Evolutionary conservation across 2,329 filamentous ascomycete genomes (phyloP).

Genomic region (Fusarium bulbicola): DNA sequence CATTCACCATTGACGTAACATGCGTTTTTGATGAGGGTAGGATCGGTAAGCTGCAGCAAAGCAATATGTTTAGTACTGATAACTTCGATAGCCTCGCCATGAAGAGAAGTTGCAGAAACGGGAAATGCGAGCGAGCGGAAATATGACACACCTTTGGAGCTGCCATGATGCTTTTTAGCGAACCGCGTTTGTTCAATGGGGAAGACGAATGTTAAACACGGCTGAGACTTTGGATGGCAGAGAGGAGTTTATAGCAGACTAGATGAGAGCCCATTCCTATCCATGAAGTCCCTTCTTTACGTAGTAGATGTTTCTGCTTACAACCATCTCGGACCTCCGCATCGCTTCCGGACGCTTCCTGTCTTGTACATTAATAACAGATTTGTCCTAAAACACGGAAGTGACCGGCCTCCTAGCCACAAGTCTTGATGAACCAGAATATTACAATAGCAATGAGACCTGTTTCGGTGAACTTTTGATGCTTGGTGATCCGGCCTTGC

Average conservation of each 20-base stretch:
- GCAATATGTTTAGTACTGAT: slow-evolving; percentile 25
- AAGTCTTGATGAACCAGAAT: not conserved
- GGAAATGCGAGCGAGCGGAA: slow-evolving; percentile 5
- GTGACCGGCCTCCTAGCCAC: slow-evolving; percentile 1
- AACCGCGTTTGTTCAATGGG: not conserved
- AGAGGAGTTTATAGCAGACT: slow-evolving; percentile 6
- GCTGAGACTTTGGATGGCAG: slow-evolving; percentile 5
- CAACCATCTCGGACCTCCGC: slow-evolving; percentile 8
- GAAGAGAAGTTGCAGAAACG: not conserved
- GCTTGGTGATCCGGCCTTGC: slow-evolving; percentile 18
- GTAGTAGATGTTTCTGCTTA: slow-evolving; percentile 12
- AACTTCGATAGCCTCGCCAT: slow-evolving; percentile 2
- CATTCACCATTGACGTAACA: slow-evolving; percentile 82
- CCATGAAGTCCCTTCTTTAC: slow-evolving; percentile 8
- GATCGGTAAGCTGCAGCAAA: slow-evolving; percentile 63
- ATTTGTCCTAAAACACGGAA: slow-evolving; percentile 27
- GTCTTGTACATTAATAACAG: slow-evolving; percentile 20
- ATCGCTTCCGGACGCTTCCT: slow-evolving; percentile 18
- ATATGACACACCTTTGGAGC: slow-evolving; percentile 32
- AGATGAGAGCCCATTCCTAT: slow-evolving; percentile 1
- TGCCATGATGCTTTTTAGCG: slow-evolving; percentile 27
- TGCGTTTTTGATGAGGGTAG: slow-evolving; percentile 73
- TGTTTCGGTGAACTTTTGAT: slow-evolving; percentile 1
- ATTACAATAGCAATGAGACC: slow-evolving; percentile 13
- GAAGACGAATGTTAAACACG: slow-evolving; percentile 7